phyloP scores from a whole-genome alignment of 2,329 filamentous ascomycete genomes.

The Alternaria hordeiaustralica region DNA sequence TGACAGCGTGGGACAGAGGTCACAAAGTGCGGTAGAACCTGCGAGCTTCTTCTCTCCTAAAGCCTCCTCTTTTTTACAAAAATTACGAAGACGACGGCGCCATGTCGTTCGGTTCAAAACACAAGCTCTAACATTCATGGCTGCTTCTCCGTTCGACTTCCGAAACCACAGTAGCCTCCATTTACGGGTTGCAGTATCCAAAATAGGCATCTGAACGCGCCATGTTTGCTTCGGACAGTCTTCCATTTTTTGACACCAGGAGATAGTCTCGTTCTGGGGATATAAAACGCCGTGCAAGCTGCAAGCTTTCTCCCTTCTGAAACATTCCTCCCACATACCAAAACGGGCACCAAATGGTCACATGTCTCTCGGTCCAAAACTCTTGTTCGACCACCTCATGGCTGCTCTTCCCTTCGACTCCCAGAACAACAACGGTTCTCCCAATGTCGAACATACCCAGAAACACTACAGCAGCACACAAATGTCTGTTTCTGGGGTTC shows the following conservation, averaged over 20 bases:
- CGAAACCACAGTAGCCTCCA: not conserved
- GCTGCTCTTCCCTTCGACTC: not conserved
- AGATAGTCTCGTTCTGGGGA: not conserved
- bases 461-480: no score
- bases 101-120: not conserved
- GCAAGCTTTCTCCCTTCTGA: not conserved
- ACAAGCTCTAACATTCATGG: no score
- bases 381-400: no score
- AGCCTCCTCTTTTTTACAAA: not conserved
- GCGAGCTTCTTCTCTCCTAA: not conserved
- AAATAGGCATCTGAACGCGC: no score
- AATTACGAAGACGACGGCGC: not conserved
- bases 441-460: rapidly evolving
- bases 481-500: not conserved
- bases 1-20: not conserved
- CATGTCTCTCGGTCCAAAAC: no score
- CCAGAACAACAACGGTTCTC: not conserved
- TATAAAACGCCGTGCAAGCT: not conserved
- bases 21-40: rapidly evolving
- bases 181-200: not conserved
- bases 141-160: not conserved
- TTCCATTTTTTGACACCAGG: not conserved
- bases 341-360: no score
- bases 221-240: not conserved
- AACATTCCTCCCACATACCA: not conserved